phyloP scores from a whole-genome alignment of 2,329 filamentous ascomycete genomes.

The Ceratocystis destructans region DNA sequence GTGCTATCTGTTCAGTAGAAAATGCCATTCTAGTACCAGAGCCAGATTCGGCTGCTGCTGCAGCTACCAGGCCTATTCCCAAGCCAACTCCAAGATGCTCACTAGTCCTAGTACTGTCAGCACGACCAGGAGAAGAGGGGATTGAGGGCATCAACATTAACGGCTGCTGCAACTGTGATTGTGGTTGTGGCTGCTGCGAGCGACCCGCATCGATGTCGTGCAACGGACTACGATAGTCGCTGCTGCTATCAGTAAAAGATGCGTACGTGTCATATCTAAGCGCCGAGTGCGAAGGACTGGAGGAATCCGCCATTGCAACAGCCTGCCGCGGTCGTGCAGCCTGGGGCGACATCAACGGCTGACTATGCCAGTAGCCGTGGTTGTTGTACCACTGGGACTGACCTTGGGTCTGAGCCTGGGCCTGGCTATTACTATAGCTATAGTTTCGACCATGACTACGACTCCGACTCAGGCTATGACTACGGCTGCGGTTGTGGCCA shows the following conservation, averaged over 20 bases:
- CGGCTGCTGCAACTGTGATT: background rate
- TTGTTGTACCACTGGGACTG: no score
- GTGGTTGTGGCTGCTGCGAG: background rate
- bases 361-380: no score
- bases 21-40: background rate
- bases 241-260: background rate
- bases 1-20: conserved; percentile 9
- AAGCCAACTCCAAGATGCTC: background rate
- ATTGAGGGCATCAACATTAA: background rate
- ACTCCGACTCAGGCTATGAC: no score
- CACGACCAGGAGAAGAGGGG: background rate
- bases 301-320: background rate
- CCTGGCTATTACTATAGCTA: no score
- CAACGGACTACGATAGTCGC: background rate
- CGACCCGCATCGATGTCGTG: background rate
- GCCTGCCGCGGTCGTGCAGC: background rate
- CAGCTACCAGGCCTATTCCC: conserved; percentile 5
- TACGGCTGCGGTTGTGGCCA: no score
- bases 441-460: no score
- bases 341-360: background rate
- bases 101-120: background rate
- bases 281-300: background rate
- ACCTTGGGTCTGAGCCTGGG: no score
- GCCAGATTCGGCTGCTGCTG: background rate
- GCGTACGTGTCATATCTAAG: background rate